Evolutionary conservation across 169 alveolate genomes (phyloP), one percentile per base, ranked within the genome.

Genomic region (Fabrea salina): DNA sequence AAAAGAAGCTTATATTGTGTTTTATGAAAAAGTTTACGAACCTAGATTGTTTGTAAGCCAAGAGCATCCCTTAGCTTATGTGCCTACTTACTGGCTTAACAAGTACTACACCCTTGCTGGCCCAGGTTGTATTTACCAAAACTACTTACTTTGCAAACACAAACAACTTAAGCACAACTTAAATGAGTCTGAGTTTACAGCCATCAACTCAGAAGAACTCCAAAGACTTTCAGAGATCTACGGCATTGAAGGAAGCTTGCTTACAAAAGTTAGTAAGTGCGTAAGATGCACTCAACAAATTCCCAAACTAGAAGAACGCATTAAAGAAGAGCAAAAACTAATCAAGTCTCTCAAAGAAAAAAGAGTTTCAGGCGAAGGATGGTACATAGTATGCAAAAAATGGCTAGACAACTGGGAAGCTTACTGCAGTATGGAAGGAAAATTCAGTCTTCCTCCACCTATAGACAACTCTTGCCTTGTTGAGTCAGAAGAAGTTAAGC

Each of bases 1-100:
- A 22, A 50, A 64, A 27, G 74, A 49, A 51, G 85, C 89, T 27
- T 83, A 83, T 68, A 79, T 83, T 5, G 33, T 83, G 16, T 83
- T 83, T 54, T 83, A 83, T 59, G 53, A 79, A 72, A 79, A 44
- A 67, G 27, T 71, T 13, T 43, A 3, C 25, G 53, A 27, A 16
- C 68, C 32, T 2, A n/a, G 56, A 30, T 56, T n/a, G 16, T 54
- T 50, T 32, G 41, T 39, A 8, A 43, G 19, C 0, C 13, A 19
- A 8, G 66, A 33, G 11, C 44, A 68, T 37, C 75, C 27, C n/a
- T 8, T 37, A 8, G 84, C 75, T 11, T 43, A 40, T 44, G n/a
- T 56, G n/a, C 75, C 84, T 0, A 47, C 61, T 32, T 64, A 70
- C 3, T 16, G 37, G 82, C 53, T 49, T 32, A 70, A 76, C 41